Evolutionary conservation across 495 filamentous ascomycete genomes (phyloP), one percentile per base, ranked within the genome.

Genomic region (Talaromyces nanjingensis): DNA sequence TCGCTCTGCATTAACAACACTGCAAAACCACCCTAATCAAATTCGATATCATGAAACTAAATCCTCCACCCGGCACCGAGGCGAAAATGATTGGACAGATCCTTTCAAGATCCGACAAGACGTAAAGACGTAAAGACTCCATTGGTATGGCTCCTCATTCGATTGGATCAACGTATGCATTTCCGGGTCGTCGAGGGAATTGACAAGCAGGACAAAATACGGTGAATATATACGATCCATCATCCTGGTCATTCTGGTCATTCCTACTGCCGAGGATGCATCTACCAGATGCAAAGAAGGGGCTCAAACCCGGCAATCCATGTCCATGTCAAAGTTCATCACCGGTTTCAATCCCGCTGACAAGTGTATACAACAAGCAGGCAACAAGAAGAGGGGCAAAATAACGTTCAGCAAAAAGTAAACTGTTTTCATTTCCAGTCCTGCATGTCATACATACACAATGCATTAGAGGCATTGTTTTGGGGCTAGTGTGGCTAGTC

Each of bases 361-460:
- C 31, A 33, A 11, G 34, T 39, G 34, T 39, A 39, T 14, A 39
- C 34, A 4, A 39, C 34, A 14, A 39, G 34, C 34, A 42, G 45
- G 8, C 45, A 49, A 18, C 45, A 20, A 49, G 45, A 49, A 9
- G 24, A 29, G 24, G 27, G 53, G 22, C 52, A 52, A 0, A 29
- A 29, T 54, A 20, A 54, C 18, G 24, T 22, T 20, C 11, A 29
- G 6, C 2, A 18, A 56, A 56, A 29, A n/a, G 24, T 29, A 56
- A 56, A 16, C 11, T 42, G 34, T 39, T 39, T 39, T 14, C 12
- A 12, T 14, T 39, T 39, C 34, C 37, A 42, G 25, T 14, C 27
- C 53, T 56, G 53, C 53, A 70, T 69, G 68, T 65, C 64, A 69
- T 66, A 37, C 27, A 59, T 59, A 20, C 7, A 3, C n/a, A 20